Percentiles rank a stretch among this genome's conserved stretches.
phyloP scores from a whole-genome alignment of 805 yeast species.

The Pichia kluyveri region DNA sequence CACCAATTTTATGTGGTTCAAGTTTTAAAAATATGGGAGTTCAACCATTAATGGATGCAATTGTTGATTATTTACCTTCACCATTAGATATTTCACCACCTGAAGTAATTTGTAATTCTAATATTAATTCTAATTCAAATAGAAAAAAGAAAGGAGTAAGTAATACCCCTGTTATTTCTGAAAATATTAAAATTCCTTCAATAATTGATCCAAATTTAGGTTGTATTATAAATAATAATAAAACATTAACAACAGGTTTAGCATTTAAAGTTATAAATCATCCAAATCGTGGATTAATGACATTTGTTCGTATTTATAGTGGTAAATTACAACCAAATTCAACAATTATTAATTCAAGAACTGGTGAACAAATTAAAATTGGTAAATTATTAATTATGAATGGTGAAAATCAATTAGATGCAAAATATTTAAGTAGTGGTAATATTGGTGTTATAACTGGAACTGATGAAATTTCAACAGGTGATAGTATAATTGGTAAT shows the following conservation, averaged over 20 bases:
- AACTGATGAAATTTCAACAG: constrained; percentile 67
- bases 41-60: constrained; percentile 85
- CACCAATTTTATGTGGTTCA: constrained; percentile 89
- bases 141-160: constrained; percentile 12
- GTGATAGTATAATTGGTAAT: constrained; percentile 77
- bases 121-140: constrained; percentile 11
- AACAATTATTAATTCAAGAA: constrained; percentile 57
- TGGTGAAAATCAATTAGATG: constrained; percentile 78
- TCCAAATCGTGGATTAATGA: constrained; percentile 72
- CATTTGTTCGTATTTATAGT: constrained; percentile 80
- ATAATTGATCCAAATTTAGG: constrained; percentile 36
- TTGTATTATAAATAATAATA: constrained; percentile 44
- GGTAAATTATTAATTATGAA: constrained; percentile 74
- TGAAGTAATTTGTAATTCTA: constrained; percentile 28
- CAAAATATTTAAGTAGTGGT: constrained; percentile 55
- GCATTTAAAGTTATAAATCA: constrained; percentile 92
- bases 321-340: constrained; percentile 63
- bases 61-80: constrained; percentile 69
- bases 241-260: constrained; percentile 62
- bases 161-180: not conserved
- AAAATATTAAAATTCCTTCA: constrained; percentile 20
- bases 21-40: constrained; percentile 90
- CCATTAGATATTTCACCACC: constrained; percentile 62
- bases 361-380: constrained; percentile 56
- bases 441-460: constrained; percentile 89